These are phyloP conservation scores for Hanseniaspora uvarum DNA, from an alignment of 1,139 yeast genomes.

Conservation along the genomic window DNA sequence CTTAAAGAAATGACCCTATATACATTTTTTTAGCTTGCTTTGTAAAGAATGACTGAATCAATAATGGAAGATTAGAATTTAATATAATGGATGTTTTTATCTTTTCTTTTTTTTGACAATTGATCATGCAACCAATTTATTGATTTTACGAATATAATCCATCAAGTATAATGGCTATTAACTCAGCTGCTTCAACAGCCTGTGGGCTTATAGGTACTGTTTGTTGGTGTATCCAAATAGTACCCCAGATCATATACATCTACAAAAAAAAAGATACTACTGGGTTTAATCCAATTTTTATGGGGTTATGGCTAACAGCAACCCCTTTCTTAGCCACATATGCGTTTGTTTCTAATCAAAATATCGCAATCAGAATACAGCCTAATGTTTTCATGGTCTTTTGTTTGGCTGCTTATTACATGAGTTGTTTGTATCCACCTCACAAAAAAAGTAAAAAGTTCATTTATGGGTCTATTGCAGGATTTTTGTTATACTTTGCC, in stretches of 20 bases:
- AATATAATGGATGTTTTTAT: too few relatives aligned
- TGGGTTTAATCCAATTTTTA: slow-evolving; percentile 76
- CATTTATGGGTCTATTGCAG: slow-evolving; percentile 26
- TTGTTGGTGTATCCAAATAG: slow-evolving; percentile 79
- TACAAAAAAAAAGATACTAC: slow-evolving; percentile 66
- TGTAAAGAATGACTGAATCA: too few relatives aligned
- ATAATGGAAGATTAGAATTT: too few relatives aligned
- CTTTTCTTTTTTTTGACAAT: too few relatives aligned
- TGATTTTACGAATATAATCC: too few relatives aligned
- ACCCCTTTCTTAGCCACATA: slow-evolving; percentile 79
- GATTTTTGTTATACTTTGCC: slow-evolving; percentile 37
- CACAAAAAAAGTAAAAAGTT: slow-evolving; percentile 34
- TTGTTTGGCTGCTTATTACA: slow-evolving; percentile 59
- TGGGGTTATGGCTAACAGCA: slow-evolving; percentile 73
- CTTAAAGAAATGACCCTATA: too few relatives aligned
- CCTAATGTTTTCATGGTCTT: slow-evolving; percentile 76
- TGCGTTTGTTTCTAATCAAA: slow-evolving; percentile 60
- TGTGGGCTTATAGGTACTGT: slow-evolving; percentile 85
- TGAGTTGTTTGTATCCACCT: slow-evolving; percentile 76
- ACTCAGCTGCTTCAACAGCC: slow-evolving; percentile 51
- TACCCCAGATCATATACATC: slow-evolving; percentile 74
- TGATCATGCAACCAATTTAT: too few relatives aligned
- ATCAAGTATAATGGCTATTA: slow-evolving; percentile 22
- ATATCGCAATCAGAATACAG: slow-evolving; percentile 70
- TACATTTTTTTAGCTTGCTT: too few relatives aligned